phyloP scores from a whole-genome alignment of 2,329 filamentous ascomycete genomes.

The Alternaria arbusti region DNA sequence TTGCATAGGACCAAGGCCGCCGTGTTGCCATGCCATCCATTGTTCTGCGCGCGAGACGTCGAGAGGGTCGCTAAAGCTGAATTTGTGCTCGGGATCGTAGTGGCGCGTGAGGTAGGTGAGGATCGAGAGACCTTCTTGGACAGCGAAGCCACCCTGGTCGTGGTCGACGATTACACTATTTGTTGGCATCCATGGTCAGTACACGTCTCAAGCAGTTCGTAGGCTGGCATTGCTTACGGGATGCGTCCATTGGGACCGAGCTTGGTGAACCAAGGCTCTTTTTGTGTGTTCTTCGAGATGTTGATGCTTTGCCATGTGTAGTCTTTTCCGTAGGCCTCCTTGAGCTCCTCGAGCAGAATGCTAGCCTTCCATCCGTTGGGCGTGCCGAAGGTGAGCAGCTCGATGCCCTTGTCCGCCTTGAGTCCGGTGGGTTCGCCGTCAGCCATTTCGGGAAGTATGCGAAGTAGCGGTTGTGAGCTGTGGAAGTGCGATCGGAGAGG shows the following conservation, averaged over 20 bases:
- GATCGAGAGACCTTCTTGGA: conserved; percentile 55
- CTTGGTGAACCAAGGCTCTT: conserved; percentile 70
- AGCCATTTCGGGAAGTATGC: conserved; percentile 32
- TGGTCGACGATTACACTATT: conserved; percentile 66
- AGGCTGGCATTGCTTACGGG: conserved; percentile 43
- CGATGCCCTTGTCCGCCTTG: conserved; percentile 68
- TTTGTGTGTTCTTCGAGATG: conserved; percentile 67
- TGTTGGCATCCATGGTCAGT: neutral
- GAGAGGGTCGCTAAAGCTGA: conserved; percentile 55
- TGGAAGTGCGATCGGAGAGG: conserved; percentile 23
- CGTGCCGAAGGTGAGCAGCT: conserved; percentile 65
- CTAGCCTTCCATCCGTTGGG: conserved; percentile 62
- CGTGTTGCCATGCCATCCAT: conserved; percentile 68
- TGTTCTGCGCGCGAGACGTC: conserved; percentile 59
- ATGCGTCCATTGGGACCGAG: conserved; percentile 70
- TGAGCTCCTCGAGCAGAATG: conserved; percentile 70
- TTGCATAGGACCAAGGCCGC: conserved; percentile 53
- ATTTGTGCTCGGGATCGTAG: conserved; percentile 56
- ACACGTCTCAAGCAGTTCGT: neutral
- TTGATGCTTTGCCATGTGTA: conserved; percentile 67
- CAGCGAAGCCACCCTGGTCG: conserved; percentile 64
- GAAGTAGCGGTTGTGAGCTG: conserved; percentile 23
- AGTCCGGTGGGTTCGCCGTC: conserved; percentile 59
- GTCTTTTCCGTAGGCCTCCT: conserved; percentile 65
- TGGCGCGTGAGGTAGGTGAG: conserved; percentile 53